Evolutionary conservation across 2,329 filamentous ascomycete genomes (phyloP), one percentile per base, ranked within the genome.

Genomic region (Huntiella savannae): DNA sequence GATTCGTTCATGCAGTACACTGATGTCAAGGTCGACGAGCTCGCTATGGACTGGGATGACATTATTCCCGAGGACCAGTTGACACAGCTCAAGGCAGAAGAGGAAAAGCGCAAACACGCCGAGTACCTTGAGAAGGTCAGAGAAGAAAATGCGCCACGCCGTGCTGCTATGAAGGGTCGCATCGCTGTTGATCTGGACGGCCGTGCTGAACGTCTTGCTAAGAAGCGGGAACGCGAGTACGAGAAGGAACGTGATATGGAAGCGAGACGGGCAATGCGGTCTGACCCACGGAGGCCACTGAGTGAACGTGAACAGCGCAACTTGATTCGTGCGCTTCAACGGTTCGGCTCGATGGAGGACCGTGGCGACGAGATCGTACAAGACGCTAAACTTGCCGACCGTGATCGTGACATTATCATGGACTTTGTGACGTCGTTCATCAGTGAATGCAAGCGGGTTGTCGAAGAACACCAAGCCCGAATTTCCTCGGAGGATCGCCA

Each of bases 1-100:
- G 88, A 95, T 58, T 93, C 94, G 51, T 98, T 96, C 61, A 78
- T 98, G 65, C 86, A 96, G 58, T 93, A 94, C 57, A 95, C 91
- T 1, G 91, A 98, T 60, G 88, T 96, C 61, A 96, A 96, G 63
- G 82, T 96, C 17, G 83, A 96, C 49, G 72, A 77, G 43, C 66
- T 75, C 42, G 65, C 67, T 53, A 77, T 96, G 19, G 86, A 92
- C 54, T 98, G 91, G 91, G 91, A 98, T 56, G 82, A 96, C 53
- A 98, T 98, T 55, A 96, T 98, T 54, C 92, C 91, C 0, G 86
- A 87, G 50, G 86, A 94, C 5, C 79, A 94, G 56, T 72, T 98
- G 13, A 87, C 87, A 12, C 79, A 78, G 50, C 82, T 96, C 62
- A 94, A 92, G 60, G 79, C 77, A 0, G 84, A 93, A 43, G 88